A percentile compares a stretch with the other conserved stretches of the same genome.
These are phyloP conservation scores for Candida cerambycidarum DNA, from an alignment of 805 yeast species.

Conservation along the genomic window DNA sequence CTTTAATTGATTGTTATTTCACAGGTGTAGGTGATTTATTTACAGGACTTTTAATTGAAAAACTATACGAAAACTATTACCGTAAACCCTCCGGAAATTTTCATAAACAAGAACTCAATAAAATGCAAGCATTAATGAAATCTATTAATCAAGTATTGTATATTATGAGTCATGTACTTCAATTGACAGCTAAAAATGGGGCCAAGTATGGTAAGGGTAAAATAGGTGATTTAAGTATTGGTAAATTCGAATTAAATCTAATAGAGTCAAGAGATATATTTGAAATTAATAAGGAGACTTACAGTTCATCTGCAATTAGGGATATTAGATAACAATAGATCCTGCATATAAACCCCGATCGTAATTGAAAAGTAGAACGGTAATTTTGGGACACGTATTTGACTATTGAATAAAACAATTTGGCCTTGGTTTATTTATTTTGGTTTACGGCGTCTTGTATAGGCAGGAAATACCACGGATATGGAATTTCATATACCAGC, in stretches of 20 bases:
- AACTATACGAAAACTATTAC: slow-evolving; percentile 37
- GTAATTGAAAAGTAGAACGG: too few species aligned
- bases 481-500: too few species aligned
- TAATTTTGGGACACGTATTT: too few species aligned
- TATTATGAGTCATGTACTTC: slow-evolving; percentile 53
- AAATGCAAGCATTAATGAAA: slow-evolving; percentile 14
- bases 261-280: slow-evolving; percentile 54
- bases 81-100: neutral
- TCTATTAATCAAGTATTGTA: slow-evolving; percentile 57
- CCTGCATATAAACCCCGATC: too few species aligned
- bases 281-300: slow-evolving; percentile 10
- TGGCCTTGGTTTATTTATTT: too few species aligned
- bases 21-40: slow-evolving; percentile 95
- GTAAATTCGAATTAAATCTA: slow-evolving; percentile 68
- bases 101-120: too few species aligned
- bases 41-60: slow-evolving; percentile 73
- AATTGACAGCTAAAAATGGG: slow-evolving; percentile 39
- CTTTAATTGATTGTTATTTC: slow-evolving; percentile 73
- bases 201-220: slow-evolving; percentile 24
- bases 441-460: too few species aligned
- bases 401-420: too few species aligned
- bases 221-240: slow-evolving; percentile 64
- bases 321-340: neutral
- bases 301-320: neutral
- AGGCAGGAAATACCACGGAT: too few species aligned